Evolutionary conservation across 352 stramenopile genomes (phyloP), one percentile per base, ranked within the genome.

Genomic region (Globisporangium middletonii): DNA sequence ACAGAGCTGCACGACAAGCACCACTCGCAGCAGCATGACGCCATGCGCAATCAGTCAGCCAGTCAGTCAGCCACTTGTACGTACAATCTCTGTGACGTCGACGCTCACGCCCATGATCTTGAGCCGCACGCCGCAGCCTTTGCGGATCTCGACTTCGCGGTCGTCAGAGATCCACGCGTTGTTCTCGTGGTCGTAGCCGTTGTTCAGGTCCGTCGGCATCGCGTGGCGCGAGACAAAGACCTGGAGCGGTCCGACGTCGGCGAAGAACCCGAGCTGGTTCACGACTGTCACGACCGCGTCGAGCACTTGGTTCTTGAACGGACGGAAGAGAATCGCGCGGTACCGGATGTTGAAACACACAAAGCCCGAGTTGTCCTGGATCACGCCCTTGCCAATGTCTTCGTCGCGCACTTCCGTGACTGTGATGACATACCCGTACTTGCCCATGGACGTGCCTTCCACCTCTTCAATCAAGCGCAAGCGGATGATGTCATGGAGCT

Each of bases 141-240:
- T 92, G 51, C 93, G 90, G 68, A 99, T 99, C 53, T 98, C 90
- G 8, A 98, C 94, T 71, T 98, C 94, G 42, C 97, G 96, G 71
- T 99, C 96, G 63, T 98, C 94, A 56, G 86, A 97, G 50, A 99
- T 96, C 96, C 96, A 99, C 27, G 95, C 92, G 74, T 98, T 97
- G 67, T 95, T 96, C 63, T 98, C 95, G 57, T 96, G 86, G 76
- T 99, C 93, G 78, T 98, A 98, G 55, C 94, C 86, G 51, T 91
- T 96, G 76, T 97, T 97, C 50, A 86, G 90, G 78, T 96, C 97
- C 81, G 84, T 98, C 67, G 79, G 95, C 91, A 78, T 96, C 71
- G 94, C 97, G 72, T 96, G 88, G 63, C 97, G 96, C 12, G 89
- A 98, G 27, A 99, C 96, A 75, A 99, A 99, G 18, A 99, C 95